phyloP scores from a whole-genome alignment of 2,329 filamentous ascomycete genomes.

The Dothidotthia symphoricarpi region DNA sequence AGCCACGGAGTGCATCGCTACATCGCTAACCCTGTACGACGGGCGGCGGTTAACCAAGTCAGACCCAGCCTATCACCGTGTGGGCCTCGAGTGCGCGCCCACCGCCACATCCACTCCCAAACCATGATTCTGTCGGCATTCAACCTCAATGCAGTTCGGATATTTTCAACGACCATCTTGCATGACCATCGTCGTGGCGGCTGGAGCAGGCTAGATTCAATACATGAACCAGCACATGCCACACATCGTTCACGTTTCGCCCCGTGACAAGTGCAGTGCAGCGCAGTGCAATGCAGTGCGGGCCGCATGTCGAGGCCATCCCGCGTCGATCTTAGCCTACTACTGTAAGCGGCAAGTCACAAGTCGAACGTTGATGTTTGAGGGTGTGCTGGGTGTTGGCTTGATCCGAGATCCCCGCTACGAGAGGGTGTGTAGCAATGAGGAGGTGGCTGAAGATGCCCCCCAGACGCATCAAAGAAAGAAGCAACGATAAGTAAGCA shows the following conservation, averaged over 20 bases:
- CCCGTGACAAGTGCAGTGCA: constrained; percentile 25
- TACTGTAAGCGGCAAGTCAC: constrained; percentile 26
- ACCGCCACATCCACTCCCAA: constrained; percentile 22
- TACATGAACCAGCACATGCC: constrained; percentile 30
- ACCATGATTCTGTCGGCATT: constrained; percentile 17
- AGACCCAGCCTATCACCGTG: constrained; percentile 28
- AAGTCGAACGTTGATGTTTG: constrained; percentile 13
- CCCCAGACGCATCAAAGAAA: background rate
- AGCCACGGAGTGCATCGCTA: too few species aligned
- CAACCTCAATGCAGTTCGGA: constrained; percentile 12
- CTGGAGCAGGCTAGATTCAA: background rate
- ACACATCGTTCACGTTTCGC: constrained; percentile 21
- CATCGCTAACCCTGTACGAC: constrained; percentile 11
- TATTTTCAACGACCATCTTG: constrained; percentile 5
- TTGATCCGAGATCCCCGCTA: constrained; percentile 4
- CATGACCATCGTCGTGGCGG: constrained; percentile 5
- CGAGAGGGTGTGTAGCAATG: constrained; percentile 8
- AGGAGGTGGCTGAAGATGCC: constrained; percentile 1
- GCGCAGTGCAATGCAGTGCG: constrained; percentile 25
- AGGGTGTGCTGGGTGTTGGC: constrained; percentile 9
- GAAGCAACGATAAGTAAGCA: background rate
- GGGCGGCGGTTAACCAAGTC: background rate
- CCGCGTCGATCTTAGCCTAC: constrained; percentile 22
- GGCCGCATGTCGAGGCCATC: constrained; percentile 32
- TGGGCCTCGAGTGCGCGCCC: constrained; percentile 20